A percentile compares a stretch with the other conserved stretches of the same genome.
Evolutionary conservation across 176 grass and related monocot genomes (phyloP).

Genomic region (Ensete glaucum): DNA sequence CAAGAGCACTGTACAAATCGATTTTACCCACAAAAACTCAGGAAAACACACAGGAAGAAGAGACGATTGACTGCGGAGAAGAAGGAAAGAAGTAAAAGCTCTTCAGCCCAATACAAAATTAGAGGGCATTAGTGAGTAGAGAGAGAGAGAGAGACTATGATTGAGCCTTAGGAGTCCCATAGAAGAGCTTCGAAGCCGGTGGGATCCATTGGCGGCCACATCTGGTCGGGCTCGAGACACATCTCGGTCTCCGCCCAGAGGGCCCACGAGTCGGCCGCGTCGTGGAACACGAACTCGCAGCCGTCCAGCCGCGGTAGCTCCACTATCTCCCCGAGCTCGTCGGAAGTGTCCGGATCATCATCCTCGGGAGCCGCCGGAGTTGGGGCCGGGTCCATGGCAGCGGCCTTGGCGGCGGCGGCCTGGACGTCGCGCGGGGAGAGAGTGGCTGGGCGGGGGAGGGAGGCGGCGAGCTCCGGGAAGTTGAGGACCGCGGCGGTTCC

Average conservation of each 20-base stretch:
- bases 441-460: constrained; percentile 48
- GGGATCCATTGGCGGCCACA: background rate
- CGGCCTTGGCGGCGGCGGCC: constrained; percentile 48
- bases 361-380: background rate
- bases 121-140: background rate
- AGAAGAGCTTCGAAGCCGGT: constrained; percentile 14
- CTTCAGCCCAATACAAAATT: background rate
- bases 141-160: background rate
- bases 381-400: constrained; percentile 34
- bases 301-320: constrained; percentile 5
- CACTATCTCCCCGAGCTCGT: constrained; percentile 7
- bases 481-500: constrained; percentile 63
- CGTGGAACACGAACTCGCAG: constrained; percentile 6
- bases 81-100: too few relatives aligned
- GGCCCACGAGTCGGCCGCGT: constrained; percentile 4
- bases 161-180: background rate
- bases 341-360: background rate
- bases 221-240: background rate
- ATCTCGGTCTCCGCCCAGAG: constrained; percentile 2
- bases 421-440: constrained; percentile 61
- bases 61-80: background rate
- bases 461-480: constrained; percentile 48
- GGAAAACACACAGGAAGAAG: background rate
- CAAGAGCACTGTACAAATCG: background rate
- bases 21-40: background rate